Conservation (phyloP, 2,329 filamentous ascomycete species). For the Polytolypa hystricis region DNA sequence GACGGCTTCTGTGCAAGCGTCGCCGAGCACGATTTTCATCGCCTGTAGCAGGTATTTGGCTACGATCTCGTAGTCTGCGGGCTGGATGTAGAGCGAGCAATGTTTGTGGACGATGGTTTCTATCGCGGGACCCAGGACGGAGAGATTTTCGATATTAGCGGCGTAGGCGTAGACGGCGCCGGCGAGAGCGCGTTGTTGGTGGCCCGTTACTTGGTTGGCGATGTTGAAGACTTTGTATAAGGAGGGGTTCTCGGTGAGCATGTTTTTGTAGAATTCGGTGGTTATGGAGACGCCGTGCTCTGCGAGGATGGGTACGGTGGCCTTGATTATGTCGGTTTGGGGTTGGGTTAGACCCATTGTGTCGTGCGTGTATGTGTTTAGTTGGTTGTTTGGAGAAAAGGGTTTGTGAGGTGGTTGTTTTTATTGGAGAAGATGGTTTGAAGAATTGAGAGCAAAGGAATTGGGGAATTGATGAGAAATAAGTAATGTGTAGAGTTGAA, state of each 20-base stretch:
- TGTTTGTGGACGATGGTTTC: constrained; percentile 67
- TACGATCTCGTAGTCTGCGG: constrained; percentile 59
- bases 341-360: constrained; percentile 41
- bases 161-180: constrained; percentile 58
- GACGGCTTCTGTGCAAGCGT: constrained; percentile 52
- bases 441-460: no score
- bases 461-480: no score
- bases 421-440: no score
- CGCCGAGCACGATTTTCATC: constrained; percentile 55
- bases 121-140: constrained; percentile 41
- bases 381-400: no score
- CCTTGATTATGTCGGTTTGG: constrained; percentile 52
- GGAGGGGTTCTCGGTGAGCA: constrained; percentile 51
- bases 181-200: constrained; percentile 58
- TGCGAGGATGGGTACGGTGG: constrained; percentile 54
- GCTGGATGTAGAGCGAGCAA: constrained; percentile 52
- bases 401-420: no score
- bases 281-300: constrained; percentile 56
- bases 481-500: no score
- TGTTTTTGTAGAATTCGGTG: constrained; percentile 54
- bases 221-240: constrained; percentile 61
- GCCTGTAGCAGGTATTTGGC: constrained; percentile 55
- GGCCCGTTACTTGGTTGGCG: constrained; percentile 54
- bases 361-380: no score
- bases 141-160: constrained; percentile 56